phyloP scores from a whole-genome alignment of 176 grass and related monocot genomes.

The Zoysia japonica region DNA sequence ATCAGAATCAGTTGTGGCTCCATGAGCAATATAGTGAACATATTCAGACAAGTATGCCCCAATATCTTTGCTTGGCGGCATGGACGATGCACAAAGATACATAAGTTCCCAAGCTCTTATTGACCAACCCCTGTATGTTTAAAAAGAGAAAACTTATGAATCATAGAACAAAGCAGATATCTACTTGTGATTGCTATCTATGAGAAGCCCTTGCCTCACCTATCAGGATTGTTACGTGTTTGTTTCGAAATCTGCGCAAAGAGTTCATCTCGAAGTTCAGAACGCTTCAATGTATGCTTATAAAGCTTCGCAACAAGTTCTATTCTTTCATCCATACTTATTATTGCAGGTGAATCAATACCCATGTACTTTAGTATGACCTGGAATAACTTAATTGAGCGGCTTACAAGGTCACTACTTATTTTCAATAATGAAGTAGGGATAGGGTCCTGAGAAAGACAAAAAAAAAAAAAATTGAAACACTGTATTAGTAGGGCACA shows the following conservation, averaged over 20 bases:
- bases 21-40: slow-evolving; percentile 93
- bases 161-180: background rate
- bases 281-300: slow-evolving; percentile 93
- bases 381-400: slow-evolving; percentile 88
- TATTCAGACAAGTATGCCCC: slow-evolving; percentile 98
- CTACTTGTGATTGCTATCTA: background rate
- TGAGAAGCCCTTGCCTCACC: slow-evolving; percentile 38
- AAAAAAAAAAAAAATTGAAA: slow-evolving; percentile 27
- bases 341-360: slow-evolving; percentile 73
- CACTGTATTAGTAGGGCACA: background rate
- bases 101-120: slow-evolving; percentile 97
- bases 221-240: slow-evolving; percentile 93
- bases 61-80: slow-evolving; percentile 99
- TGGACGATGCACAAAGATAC: slow-evolving; percentile 96
- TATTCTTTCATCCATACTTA: slow-evolving; percentile 87
- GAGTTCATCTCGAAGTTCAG: slow-evolving; percentile 97
- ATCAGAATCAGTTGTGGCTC: slow-evolving; percentile 74
- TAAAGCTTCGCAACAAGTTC: slow-evolving; percentile 89
- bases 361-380: slow-evolving; percentile 98
- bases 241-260: slow-evolving; percentile 97
- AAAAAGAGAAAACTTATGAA: slow-evolving; percentile 7
- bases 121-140: slow-evolving; percentile 66
- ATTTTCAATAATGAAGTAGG: slow-evolving; percentile 94
- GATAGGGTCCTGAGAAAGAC: slow-evolving; percentile 75
- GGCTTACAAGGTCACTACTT: slow-evolving; percentile 83